Conservation (phyloP, 176 grass and related monocot species). For the Musa schizocarpa region DNA sequence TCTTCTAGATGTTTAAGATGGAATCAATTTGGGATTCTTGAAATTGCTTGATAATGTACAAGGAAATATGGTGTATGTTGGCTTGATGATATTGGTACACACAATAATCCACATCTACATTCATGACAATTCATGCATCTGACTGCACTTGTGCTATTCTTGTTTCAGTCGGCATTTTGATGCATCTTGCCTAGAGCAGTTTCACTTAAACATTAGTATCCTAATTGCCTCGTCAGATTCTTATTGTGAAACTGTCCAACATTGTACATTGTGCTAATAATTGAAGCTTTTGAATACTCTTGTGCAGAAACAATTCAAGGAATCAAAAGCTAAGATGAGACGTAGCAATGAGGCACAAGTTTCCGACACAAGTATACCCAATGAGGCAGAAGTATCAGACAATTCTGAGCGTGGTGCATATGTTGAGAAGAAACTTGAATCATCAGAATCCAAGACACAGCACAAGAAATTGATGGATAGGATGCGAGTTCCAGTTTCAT, state of each 20-base stretch:
- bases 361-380: slow-evolving; percentile 25
- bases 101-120: too few relatives aligned
- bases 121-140: too few relatives aligned
- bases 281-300: slow-evolving; percentile 11
- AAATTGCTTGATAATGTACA: neutral
- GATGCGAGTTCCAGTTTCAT: slow-evolving; percentile 67
- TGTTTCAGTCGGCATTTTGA: too few relatives aligned
- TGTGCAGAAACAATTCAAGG: slow-evolving; percentile 79
- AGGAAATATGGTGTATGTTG: too few relatives aligned
- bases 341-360: slow-evolving; percentile 49
- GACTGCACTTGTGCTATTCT: too few relatives aligned
- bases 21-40: too few relatives aligned
- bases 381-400: slow-evolving; percentile 32
- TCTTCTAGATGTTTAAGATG: neutral
- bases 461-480: slow-evolving; percentile 55
- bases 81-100: too few relatives aligned
- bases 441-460: slow-evolving; percentile 25
- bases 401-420: slow-evolving; percentile 35
- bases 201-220: neutral
- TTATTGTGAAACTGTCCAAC: neutral
- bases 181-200: too few relatives aligned
- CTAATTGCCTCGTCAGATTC: neutral
- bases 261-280: neutral
- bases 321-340: slow-evolving; percentile 25
- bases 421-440: slow-evolving; percentile 8